Evolutionary conservation across 306 rosid genomes (phyloP), one percentile per base, ranked within the genome.

Genomic region (Lablab purpureus): DNA sequence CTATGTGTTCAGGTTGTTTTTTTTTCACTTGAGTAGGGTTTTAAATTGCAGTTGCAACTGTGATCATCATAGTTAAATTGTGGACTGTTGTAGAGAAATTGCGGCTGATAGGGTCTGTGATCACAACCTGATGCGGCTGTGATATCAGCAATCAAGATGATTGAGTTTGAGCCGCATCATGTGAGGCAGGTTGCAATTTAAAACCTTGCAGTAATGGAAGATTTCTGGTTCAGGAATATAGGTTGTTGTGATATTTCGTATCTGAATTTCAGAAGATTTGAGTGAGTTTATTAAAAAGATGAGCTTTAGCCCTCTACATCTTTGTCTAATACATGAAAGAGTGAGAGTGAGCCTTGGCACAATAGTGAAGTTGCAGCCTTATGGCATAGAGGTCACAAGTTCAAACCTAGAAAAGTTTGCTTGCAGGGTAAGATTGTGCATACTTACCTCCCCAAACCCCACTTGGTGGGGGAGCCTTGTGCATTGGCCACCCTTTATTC

Each of bases 281-380:
- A 45, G 18, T 18, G 46, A 74, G 22, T 74, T 34, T 25, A n/a
- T 74, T 60, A 52, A 5, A n/a, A 75, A 60, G 32, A 32, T 43
- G 41, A 17, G 30, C 45, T 43, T 17, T 37, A 56, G 11, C 30
- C 43, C 3, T 22, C 18, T 55, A 67, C 8, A 45, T 64, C 64
- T 21, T 59, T 54, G 4, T 52, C 55, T 52, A 28, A 45, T 28
- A 62, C 30, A 19, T 40, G 7, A 7, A 36, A 66, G 50, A 19
- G 18, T 37, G 17, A 66, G 50, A 49, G 4, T 9, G 25, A 63
- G 70, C 11, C 71, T 19, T 66, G 18, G 18, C 5, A 1, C 14
- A 63, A 34, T 12, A 3, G 22, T n/a, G 1, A 63, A 6, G 69
- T 62, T 34, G 47, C 22, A 32, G 69, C 27, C 10, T 63, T 34